Evolutionary conservation across 371 early-diverging fungal species (phyloP), one percentile per base, ranked within the genome.

Genomic region (Syncephalastrum sp.): DNA sequence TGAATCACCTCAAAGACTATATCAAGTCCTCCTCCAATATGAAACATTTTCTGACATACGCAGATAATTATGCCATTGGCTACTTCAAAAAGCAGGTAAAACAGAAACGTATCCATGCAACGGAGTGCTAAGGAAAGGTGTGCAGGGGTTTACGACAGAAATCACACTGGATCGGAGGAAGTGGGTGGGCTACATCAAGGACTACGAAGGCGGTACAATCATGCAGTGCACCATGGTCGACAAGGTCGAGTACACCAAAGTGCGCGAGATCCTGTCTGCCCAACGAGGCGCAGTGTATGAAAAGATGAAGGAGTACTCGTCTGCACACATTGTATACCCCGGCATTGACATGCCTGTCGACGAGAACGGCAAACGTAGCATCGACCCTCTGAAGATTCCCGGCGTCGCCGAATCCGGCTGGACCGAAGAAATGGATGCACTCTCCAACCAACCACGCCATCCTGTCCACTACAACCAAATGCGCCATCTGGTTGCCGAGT

Each of bases 181-280:
- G 54, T 99, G 99, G 99, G 90, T 94, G 62, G 99, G 99, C 0
- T 95, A 94, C 68, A 99, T 99, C 63, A 99, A 99, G 74, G 99
- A 99, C 77, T 99, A 99, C 71, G 99, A 99, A 64, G 99, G 99
- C 4, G 99, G 99, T 41, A 99, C 99, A 3, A 82, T 99, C 7
- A 99, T 99, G 98, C 96, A 97, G 77, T 85, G 85, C 60, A 78
- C 83, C 13, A 77, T 82, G 63, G 77, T 87, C 19, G 83, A 83
- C 5, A 74, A 73, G 65, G 79, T 87, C 33, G 72, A 74, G 44
- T 87, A 87, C 56, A 60, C 81, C n/a, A 63, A 75, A 29, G 80
- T 72, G 24, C 68, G 71, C 25, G 80, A 81, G n/a, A 82, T 84
- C 4, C 71, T 93, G 3, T 75, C 76, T 5, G 68, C 79, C 38